Percentiles rank a stretch among this genome's conserved stretches.
Conservation (phyloP, 331 rosid species). For the Acacia concinna region DNA sequence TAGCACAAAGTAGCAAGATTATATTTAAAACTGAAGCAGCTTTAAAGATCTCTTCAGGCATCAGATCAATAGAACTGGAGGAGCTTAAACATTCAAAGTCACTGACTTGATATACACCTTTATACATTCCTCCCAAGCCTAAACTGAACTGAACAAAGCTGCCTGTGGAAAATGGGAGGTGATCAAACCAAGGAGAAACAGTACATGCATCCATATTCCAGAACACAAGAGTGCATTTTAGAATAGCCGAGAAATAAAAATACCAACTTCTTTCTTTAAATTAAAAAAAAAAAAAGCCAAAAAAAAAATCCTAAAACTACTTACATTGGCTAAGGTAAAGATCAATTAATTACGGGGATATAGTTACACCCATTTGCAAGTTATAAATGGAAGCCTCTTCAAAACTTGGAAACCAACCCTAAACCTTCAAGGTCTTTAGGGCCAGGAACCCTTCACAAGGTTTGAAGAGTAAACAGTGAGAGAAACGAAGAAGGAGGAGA, state of each 20-base stretch:
- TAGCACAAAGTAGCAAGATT: background rate
- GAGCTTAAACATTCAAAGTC: background rate
- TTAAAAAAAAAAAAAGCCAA: background rate
- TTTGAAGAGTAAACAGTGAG: background rate
- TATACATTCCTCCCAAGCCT: background rate
- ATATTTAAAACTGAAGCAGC: background rate
- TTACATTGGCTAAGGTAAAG: slow-evolving; percentile 33
- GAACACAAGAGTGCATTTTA: slow-evolving; percentile 19
- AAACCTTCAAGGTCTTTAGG: background rate
- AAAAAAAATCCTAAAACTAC: slow-evolving; percentile 31
- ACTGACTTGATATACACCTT: background rate
- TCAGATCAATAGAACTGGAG: background rate
- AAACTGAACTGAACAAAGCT: background rate
- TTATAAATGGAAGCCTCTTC: slow-evolving; percentile 2
- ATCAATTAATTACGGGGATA: background rate
- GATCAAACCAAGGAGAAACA: background rate
- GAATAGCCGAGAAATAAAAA: slow-evolving; percentile 19
- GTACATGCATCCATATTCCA: background rate
- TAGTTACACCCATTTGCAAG: slow-evolving; percentile 19
- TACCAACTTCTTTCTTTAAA: background rate
- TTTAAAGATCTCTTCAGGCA: background rate
- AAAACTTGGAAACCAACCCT: background rate
- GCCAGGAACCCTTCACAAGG: background rate
- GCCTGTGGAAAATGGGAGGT: background rate
- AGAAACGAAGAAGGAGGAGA: background rate